Conservation (phyloP, 140 eudicot species). For the Senecio squalidus region DNA sequence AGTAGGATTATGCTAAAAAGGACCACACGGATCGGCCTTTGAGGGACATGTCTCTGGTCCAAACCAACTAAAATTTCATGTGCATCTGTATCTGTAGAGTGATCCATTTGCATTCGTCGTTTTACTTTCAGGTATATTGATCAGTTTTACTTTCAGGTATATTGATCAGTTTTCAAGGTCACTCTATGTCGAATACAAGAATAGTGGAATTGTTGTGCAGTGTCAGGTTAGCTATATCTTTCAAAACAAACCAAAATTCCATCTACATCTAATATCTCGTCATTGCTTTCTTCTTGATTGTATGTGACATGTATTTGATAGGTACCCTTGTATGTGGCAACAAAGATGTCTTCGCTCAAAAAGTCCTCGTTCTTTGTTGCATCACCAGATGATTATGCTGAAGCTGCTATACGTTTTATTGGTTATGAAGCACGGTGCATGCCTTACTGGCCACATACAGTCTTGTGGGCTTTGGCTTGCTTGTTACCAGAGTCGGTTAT, state of each 20-base stretch:
- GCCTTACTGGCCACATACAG: conserved; percentile 65
- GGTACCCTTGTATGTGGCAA: conserved; percentile 51
- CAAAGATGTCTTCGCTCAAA: conserved; percentile 47
- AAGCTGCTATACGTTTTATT: conserved; percentile 35
- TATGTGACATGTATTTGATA: too few species aligned
- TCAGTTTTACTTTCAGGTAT: too few species aligned
- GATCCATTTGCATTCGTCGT: neutral
- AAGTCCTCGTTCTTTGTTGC: conserved; percentile 48
- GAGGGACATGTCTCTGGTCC: too few species aligned
- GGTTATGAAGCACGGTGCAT: conserved; percentile 44
- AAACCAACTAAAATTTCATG: too few species aligned
- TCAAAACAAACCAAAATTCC: neutral
- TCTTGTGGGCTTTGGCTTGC: conserved; percentile 24
- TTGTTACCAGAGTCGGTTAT: conserved; percentile 29
- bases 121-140: conserved; percentile 29
- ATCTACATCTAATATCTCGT: too few species aligned
- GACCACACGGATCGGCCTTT: too few species aligned
- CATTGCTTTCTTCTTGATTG: too few species aligned
- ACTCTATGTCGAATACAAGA: conserved; percentile 63
- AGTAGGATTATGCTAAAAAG: too few species aligned
- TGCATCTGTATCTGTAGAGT: neutral
- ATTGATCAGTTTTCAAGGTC: conserved; percentile 48
- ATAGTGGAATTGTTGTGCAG: conserved; percentile 41
- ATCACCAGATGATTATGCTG: conserved; percentile 38
- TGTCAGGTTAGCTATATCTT: conserved; percentile 49